A percentile compares a stretch with the other conserved stretches of the same genome.
Conservation (phyloP, 106 monocot species). For the Agapanthus africanus region DNA sequence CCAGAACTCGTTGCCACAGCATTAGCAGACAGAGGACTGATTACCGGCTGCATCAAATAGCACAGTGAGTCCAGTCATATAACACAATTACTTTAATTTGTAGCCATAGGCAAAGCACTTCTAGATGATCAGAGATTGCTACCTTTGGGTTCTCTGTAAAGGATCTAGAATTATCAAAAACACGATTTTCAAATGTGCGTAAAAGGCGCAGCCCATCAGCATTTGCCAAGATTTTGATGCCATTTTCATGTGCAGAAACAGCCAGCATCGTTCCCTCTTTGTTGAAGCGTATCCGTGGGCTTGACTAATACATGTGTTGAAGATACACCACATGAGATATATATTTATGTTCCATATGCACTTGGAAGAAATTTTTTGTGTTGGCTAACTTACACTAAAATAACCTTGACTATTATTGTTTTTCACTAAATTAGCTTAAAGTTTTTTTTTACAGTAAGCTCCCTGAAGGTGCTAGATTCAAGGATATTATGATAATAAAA, state of each 20-base stretch:
- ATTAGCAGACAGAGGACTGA: constrained; percentile 37
- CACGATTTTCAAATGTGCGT: constrained; percentile 41
- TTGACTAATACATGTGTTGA: constrained; percentile 22
- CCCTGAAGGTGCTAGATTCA: no score
- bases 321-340: not conserved
- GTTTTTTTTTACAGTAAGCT: no score
- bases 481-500: no score
- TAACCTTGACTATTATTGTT: no score
- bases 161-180: constrained; percentile 34
- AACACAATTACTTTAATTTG: not conserved
- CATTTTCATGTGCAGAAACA: constrained; percentile 62
- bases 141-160: constrained; percentile 26
- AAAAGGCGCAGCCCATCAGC: constrained; percentile 51
- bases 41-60: constrained; percentile 31
- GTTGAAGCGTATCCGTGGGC: constrained; percentile 67
- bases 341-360: not conserved
- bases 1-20: constrained; percentile 34
- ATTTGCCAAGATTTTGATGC: constrained; percentile 76
- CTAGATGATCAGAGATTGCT: not conserved
- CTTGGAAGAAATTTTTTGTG: not conserved
- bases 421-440: no score
- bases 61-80: not conserved
- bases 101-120: not conserved
- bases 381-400: no score
- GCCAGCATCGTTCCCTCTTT: constrained; percentile 63